Evolutionary conservation across 495 filamentous ascomycete species (phyloP), one percentile per base, ranked within the genome.

Genomic region (Neurospora sp.): DNA sequence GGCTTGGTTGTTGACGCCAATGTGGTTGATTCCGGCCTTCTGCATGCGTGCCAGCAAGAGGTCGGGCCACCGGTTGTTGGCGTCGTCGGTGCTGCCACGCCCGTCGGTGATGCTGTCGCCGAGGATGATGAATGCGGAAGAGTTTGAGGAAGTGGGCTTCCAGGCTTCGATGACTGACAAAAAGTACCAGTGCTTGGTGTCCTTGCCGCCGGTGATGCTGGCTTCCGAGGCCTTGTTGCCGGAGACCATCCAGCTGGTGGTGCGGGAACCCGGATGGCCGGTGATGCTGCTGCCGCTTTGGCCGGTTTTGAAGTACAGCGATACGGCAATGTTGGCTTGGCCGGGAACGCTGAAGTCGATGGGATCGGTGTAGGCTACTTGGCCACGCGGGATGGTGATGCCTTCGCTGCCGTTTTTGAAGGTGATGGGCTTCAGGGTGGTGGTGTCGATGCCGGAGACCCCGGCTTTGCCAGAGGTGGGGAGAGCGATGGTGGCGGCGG

Each of bases 81-180:
- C 79, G 75, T 94, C 87, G 37, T 88, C 88, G 42, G 82, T 86
- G 78, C 88, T 91, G 39, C 88, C 88, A 3, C 89, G 84, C 0
- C 91, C 91, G 75, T 93, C 91, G 6, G 91, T 93, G 75, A 94
- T 92, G 74, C 89, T 91, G 77, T 94, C 91, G 5, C 91, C 91
- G 6, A 94, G 82, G 38, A 94, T 87, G 4, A 85, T 84, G 41
- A 92, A 85, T 10, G 85, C 83, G 12, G 78, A 75, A 6, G 81
- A 78, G 38, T 83, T 69, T 9, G 18, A 44, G 41, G 41, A 18
- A 7, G 76, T 74, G 0, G 88, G 84, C 4, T 82, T 79, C 79
- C 83, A 86, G 7, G 84, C 90, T 77, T 93, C 91, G 35, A 92
- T 81, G 1, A 83, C 86, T 37, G 82, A 87, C 48, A 92, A 77